A percentile compares a stretch with the other conserved stretches of the same genome.
These are phyloP conservation scores for Saccharomycopsis malanga DNA, from an alignment of 805 yeast species.

Conservation along the genomic window DNA sequence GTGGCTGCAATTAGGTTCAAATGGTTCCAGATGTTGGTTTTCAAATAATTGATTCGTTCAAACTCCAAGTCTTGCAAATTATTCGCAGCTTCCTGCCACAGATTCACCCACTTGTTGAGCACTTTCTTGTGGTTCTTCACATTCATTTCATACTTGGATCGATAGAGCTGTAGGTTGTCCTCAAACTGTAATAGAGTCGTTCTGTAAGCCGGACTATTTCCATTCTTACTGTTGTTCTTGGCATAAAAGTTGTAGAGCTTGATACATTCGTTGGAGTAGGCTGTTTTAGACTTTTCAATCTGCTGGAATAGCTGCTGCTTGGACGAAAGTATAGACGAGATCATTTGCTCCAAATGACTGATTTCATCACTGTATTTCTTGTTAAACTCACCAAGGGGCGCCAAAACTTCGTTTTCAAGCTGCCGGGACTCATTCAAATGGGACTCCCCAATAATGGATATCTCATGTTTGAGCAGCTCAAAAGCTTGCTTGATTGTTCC, in stretches of 20 bases:
- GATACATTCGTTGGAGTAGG: slow-evolving; percentile 48
- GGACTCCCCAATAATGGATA: slow-evolving; percentile 48
- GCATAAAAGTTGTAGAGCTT: slow-evolving; percentile 62
- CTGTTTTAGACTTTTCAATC: slow-evolving; percentile 35
- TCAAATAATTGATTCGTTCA: slow-evolving; percentile 62
- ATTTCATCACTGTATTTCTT: slow-evolving; percentile 45
- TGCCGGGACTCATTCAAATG: slow-evolving; percentile 48
- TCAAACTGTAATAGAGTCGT: slow-evolving; percentile 44
- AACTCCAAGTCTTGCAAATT: slow-evolving; percentile 62
- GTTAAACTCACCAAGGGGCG: slow-evolving; percentile 47
- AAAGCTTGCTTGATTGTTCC: slow-evolving; percentile 56
- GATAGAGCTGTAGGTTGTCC: slow-evolving; percentile 34
- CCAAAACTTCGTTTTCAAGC: slow-evolving; percentile 42
- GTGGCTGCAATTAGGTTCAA: slow-evolving; percentile 67
- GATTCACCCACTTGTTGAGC: slow-evolving; percentile 57
- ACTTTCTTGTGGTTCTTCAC: slow-evolving; percentile 47
- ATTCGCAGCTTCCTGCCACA: slow-evolving; percentile 62
- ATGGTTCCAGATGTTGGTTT: slow-evolving; percentile 69
- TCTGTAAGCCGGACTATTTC: slow-evolving; percentile 31
- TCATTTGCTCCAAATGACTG: slow-evolving; percentile 49
- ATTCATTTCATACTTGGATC: slow-evolving; percentile 52
- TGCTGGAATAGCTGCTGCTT: slow-evolving; percentile 34
- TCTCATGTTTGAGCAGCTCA: slow-evolving; percentile 51
- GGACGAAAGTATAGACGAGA: slow-evolving; percentile 46
- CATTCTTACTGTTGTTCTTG: slow-evolving; percentile 39